phyloP scores from a whole-genome alignment of 2,329 filamentous ascomycete species.

The Alternaria gaisen region DNA sequence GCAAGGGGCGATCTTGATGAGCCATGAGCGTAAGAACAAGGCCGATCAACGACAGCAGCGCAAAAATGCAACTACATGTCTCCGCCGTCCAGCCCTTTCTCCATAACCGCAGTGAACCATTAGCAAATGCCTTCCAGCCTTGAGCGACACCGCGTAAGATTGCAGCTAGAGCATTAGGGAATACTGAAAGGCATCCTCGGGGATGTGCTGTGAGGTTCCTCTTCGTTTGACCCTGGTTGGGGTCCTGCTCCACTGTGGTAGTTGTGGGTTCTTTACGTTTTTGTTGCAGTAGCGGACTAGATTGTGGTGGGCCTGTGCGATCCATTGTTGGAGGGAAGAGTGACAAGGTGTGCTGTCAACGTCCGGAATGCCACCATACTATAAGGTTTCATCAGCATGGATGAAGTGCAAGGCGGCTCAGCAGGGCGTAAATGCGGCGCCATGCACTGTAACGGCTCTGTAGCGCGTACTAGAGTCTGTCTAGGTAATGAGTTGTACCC shows the following conservation, averaged over 20 bases:
- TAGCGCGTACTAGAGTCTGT: too few relatives aligned
- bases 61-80: conserved; percentile 13
- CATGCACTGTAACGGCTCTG: not conserved
- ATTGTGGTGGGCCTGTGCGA: not conserved
- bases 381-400: not conserved
- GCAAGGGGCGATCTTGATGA: conserved; percentile 14
- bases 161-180: not conserved
- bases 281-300: conserved; percentile 3
- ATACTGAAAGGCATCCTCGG: not conserved
- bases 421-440: conserved; percentile 4
- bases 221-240: not conserved
- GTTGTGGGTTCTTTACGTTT: not conserved
- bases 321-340: not conserved
- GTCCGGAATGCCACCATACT: not conserved
- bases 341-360: not conserved
- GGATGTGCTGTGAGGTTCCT: not conserved
- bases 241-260: not conserved
- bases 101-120: conserved; percentile 4
- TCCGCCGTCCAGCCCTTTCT: conserved; percentile 15
- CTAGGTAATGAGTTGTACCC: too few relatives aligned
- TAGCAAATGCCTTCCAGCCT: not conserved
- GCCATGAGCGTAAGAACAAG: conserved; percentile 4
- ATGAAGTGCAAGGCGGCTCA: not conserved
- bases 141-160: not conserved
- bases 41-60: conserved; percentile 8